Evolutionary conservation across 805 yeast species (phyloP), one percentile per base, ranked within the genome.

Genomic region (Suhomyces faveliae): DNA sequence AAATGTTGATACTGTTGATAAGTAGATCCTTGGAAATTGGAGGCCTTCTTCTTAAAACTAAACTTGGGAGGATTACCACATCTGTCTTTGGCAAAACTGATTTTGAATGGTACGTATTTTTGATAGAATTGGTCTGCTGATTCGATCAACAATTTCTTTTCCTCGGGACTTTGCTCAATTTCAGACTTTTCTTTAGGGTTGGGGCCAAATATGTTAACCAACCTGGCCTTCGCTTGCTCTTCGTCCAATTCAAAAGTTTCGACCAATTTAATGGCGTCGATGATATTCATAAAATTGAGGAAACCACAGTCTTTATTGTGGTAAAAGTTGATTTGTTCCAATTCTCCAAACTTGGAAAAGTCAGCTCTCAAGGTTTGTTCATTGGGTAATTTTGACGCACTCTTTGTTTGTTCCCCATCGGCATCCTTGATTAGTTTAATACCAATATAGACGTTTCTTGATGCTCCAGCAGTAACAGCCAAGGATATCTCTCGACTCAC

Each of bases 371-470:
- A 62, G 17, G 71, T 71, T 1, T 67, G 70, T 49, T 78, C 85
- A 33, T 50, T 57, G 0, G 77, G 76, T n/a, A 71, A 55, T 52
- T 57, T 3, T 10, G 19, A 8, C 8, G 35, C 17, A 40, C 43
- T 35, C 23, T 23, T 39, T 9, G 40, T 10, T 35, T 27, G 39
- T 12, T 19, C 35, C 27, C 47, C 50, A 22, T 48, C 17, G 45
- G 45, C 21, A 38, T 49, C 50, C 43, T 58, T 60, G 30, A 50
- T 33, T 29, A 75, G 70, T 50, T 73, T 77, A 45, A 82, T 65
- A 30, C 92, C 90, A 50, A 87, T 80, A 62, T 87, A 87, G 12
- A 87, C 80, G 60, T 87, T 87, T 70, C 95, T 77, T 25, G 87
- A 80, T 2, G 91, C 92, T 24, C 91, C 90, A 2, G 79, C 77